Evolutionary conservation across 108 stramenopile species (phyloP).

Genomic region (Nitzschia sp.): DNA sequence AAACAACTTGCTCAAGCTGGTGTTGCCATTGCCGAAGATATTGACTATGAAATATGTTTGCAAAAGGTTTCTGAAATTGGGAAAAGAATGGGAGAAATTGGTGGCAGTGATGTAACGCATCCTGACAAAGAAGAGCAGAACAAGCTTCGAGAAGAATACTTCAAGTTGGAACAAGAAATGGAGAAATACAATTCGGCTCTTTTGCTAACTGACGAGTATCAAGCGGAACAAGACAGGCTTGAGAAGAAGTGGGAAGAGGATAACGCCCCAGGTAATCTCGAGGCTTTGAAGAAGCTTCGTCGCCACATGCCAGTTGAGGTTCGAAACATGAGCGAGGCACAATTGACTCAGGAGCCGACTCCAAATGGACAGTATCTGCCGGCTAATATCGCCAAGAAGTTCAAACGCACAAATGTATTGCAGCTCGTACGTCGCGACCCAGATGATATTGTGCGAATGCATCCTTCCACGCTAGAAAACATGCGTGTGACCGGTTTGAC

Average conservation of each 20-base stretch:
- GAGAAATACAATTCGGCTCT: slow-evolving; percentile 57
- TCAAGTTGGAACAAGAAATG: slow-evolving; percentile 67
- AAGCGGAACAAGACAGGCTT: slow-evolving; percentile 46
- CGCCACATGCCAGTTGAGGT: slow-evolving; percentile 64
- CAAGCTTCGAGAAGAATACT: slow-evolving; percentile 58
- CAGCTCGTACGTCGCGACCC: slow-evolving; percentile 53
- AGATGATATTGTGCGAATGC: slow-evolving; percentile 54
- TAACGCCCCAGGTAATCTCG: slow-evolving; percentile 42
- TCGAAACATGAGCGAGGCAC: slow-evolving; percentile 56
- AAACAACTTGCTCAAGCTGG: slow-evolving; percentile 54
- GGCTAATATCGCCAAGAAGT: slow-evolving; percentile 49
- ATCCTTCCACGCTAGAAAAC: slow-evolving; percentile 59
- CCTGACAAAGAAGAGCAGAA: slow-evolving; percentile 59
- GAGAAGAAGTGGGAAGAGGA: slow-evolving; percentile 59
- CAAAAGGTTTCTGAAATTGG: slow-evolving; percentile 49
- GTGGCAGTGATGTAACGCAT: slow-evolving; percentile 48
- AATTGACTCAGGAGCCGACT: slow-evolving; percentile 37
- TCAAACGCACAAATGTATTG: slow-evolving; percentile 62
- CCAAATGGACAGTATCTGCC: slow-evolving; percentile 61
- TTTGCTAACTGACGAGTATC: slow-evolving; percentile 53
- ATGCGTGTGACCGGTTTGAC: slow-evolving; percentile 65
- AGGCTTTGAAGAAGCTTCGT: slow-evolving; percentile 50
- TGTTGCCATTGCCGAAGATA: slow-evolving; percentile 59
- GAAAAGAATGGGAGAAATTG: slow-evolving; percentile 62
- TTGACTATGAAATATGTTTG: slow-evolving; percentile 49